Conservation (phyloP, 2,329 filamentous ascomycete species). For the Alternaria gaisen region DNA sequence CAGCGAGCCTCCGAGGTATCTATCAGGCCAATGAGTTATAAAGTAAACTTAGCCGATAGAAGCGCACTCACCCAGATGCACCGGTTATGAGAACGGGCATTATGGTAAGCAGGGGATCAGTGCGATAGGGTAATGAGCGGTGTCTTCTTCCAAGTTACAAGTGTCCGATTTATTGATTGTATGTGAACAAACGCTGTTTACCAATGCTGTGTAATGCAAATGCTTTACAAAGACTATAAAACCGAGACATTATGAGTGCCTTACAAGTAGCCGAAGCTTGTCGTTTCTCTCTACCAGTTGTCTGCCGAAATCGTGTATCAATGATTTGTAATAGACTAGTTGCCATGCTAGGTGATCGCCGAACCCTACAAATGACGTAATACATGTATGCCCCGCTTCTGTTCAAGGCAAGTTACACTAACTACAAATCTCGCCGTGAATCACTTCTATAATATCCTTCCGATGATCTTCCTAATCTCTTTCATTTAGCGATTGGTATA, state of each 20-base stretch:
- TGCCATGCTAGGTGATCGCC: background rate
- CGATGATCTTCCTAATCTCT: background rate
- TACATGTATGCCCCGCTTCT: background rate
- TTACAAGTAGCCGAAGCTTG: background rate
- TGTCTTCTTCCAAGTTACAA: background rate
- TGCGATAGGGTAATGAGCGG: background rate
- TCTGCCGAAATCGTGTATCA: background rate
- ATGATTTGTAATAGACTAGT: background rate
- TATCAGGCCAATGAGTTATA: background rate
- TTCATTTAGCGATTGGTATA: background rate
- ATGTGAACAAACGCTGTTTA: no score
- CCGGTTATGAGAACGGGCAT: background rate
- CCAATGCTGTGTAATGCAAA: background rate
- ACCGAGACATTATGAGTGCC: background rate
- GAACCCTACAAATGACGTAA: background rate
- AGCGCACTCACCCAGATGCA: background rate
- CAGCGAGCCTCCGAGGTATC: conserved; percentile 63
- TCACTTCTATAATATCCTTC: background rate
- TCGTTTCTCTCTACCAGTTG: background rate
- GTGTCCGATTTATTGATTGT: background rate
- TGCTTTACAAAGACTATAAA: background rate
- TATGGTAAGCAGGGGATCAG: background rate
- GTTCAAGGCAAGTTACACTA: background rate
- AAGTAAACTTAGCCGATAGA: background rate
- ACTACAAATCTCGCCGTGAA: background rate